Conservation (phyloP, 306 rosid species). For the Vigna radiata region DNA sequence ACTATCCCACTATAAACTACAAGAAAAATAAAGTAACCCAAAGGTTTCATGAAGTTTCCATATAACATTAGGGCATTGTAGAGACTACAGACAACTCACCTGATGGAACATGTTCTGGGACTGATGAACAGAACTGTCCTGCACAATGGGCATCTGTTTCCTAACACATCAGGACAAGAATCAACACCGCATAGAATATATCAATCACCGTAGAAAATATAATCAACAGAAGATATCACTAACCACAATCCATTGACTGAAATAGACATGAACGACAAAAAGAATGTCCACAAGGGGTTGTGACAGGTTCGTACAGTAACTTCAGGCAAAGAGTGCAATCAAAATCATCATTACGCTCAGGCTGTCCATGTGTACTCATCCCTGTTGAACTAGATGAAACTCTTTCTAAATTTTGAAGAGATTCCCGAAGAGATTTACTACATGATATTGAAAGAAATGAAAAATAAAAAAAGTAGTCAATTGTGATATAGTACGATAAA, state of each 20-base stretch:
- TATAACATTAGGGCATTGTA: constrained; percentile 22
- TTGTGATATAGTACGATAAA: constrained; percentile 39
- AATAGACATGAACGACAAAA: constrained; percentile 93
- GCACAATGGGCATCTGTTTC: constrained; percentile 98
- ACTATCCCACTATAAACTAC: constrained; percentile 33
- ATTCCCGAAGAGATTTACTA: constrained; percentile 73
- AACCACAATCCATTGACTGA: constrained; percentile 95
- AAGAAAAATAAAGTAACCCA: constrained; percentile 28
- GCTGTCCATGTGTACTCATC: constrained; percentile 55
- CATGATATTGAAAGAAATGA: constrained; percentile 54
- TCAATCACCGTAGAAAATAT: constrained; percentile 29
- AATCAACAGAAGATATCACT: constrained; percentile 49
- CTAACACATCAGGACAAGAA: constrained; percentile 58
- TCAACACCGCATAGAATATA: constrained; percentile 42
- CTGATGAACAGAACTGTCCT: constrained; percentile 91
- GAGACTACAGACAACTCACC: constrained; percentile 57
- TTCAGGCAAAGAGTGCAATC: constrained; percentile 94
- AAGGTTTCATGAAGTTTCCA: constrained; percentile 24
- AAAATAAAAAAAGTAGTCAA: not conserved
- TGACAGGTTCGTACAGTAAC: constrained; percentile 84
- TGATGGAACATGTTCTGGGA: constrained; percentile 85
- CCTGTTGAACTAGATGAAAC: constrained; percentile 50
- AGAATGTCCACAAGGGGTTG: constrained; percentile 99
- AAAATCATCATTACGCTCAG: constrained; percentile 85
- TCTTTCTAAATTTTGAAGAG: constrained; percentile 75